Base-by-base conservation (phyloP, 768 basidiomycete species). In the Calvatia gigantea region DNA sequence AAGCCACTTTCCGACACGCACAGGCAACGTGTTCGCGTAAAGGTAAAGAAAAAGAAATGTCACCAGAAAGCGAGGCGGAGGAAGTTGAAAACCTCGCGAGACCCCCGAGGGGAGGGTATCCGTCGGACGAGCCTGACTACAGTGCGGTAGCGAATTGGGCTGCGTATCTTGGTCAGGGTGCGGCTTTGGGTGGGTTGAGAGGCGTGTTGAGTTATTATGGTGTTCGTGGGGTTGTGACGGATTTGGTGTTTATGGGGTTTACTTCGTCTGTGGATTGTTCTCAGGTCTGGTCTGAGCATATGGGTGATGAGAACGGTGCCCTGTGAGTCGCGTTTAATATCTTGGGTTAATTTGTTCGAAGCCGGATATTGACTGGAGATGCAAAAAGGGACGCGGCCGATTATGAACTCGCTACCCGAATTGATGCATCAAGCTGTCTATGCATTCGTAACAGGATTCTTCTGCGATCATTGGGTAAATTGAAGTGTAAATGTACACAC, bases 141-240 rank as follows among this genome's bases (percentile, higher is more conserved):
- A 9, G 19, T 15, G 43, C 42, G 6, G 31, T 44, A 29, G 32
- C 32, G 6, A 54, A 45, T 11, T 54, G 52, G 52, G 41, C 28
- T 12, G 43, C 25, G 7, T 28, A 37, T 45, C 19, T 54, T 21
- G 43, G 52, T 7, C 43, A 54, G 23, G 52, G 52, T 1, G 32
- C 25, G 21, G 15, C 45, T 1, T 29, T 54, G 23, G 52, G 52
- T 23, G 52, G 52, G 2, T 11, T 54, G 31, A 44, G 52, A 37
- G 51, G 51, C 12, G 19, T 52, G 17, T 31, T 52, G 51, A 52
- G 51, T 32, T 52, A 52, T 52, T 52, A 52, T 44, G 51, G 51
- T 14, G 19, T 33, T 21, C 42, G 42, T 21, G 43, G 52, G 12
- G 2, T 27, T n/a, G 14, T 54, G 42, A n/a, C 52, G 32, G 52